Evolutionary conservation across 192 early-diverging fungal species (phyloP).

Genomic region (Gamsiella multidivaricata): DNA sequence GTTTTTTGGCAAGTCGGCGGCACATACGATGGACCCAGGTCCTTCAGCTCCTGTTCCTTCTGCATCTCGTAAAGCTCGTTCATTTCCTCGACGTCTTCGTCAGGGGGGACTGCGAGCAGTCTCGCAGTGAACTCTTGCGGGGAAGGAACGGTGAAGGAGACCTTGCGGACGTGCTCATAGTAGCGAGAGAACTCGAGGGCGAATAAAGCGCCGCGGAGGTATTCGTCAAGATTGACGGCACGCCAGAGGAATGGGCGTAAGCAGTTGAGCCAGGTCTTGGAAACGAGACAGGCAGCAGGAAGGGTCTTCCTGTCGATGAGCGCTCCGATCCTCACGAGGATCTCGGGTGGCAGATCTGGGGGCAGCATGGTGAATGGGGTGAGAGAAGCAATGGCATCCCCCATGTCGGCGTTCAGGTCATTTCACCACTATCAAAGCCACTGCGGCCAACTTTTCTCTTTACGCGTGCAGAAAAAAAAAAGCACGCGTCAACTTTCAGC

Average conservation of each 20-base stretch:
- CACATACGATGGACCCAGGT: background rate
- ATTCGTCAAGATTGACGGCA: background rate
- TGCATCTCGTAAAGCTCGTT: no score
- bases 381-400: no score
- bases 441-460: no score
- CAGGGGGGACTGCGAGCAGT: background rate
- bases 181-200: slow-evolving; percentile 9
- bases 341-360: slow-evolving; percentile 35
- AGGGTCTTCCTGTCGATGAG: background rate
- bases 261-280: slow-evolving; percentile 15
- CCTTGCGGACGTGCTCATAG: slow-evolving; percentile 5
- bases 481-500: no score
- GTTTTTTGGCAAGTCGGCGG: background rate
- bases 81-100: background rate
- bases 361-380: no score
- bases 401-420: no score
- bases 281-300: slow-evolving; percentile 8
- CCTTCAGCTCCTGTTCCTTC: background rate
- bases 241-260: slow-evolving; percentile 11
- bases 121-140: background rate
- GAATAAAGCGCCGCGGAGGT: background rate
- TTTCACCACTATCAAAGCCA: no score
- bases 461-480: no score
- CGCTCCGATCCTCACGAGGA: slow-evolving; percentile 1
- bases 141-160: background rate